phyloP scores from a whole-genome alignment of 2,329 filamentous ascomycete genomes.

The Ploettnerulaceae sp. region DNA sequence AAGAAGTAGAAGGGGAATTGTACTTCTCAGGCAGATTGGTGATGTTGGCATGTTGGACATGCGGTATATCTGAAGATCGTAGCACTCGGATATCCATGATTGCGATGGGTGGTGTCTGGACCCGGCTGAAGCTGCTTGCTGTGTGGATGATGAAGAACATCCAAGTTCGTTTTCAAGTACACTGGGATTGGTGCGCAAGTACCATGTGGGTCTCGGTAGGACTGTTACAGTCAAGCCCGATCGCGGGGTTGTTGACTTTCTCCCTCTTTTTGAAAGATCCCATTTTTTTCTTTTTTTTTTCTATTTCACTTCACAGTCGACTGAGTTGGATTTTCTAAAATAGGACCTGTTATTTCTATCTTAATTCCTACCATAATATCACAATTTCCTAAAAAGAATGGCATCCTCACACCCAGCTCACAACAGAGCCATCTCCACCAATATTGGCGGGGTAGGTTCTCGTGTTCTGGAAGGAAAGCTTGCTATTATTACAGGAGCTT shows the following conservation, averaged over 20 bases:
- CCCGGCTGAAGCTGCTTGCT: not conserved
- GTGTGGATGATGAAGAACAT: not conserved
- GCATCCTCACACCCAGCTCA: constrained; percentile 8
- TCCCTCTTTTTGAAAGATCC: not conserved
- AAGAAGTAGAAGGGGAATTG: not conserved
- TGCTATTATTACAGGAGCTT: constrained; percentile 74
- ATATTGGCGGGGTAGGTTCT: constrained; percentile 20
- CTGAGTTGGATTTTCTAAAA: too few species aligned
- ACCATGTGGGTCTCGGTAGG: constrained; percentile 10
- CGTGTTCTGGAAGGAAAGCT: constrained; percentile 64
- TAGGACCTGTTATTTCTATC: too few species aligned
- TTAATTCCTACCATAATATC: not conserved
- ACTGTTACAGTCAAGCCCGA: not conserved
- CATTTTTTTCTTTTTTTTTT: not conserved
- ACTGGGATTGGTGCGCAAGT: constrained; percentile 18
- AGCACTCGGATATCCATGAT: constrained; percentile 89
- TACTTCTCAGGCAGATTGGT: constrained; percentile 94
- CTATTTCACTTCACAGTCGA: not conserved
- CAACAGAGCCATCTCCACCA: constrained; percentile 18
- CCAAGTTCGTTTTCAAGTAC: not conserved
- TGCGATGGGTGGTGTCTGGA: constrained; percentile 27
- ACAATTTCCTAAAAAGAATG: not conserved
- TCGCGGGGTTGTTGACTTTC: constrained; percentile 16
- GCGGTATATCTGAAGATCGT: constrained; percentile 74
- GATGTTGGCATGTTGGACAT: constrained; percentile 97